A percentile compares a stretch with the other conserved stretches of the same genome.
Conservation (phyloP, 768 basidiomycete species). For the Suillus spraguei region DNA sequence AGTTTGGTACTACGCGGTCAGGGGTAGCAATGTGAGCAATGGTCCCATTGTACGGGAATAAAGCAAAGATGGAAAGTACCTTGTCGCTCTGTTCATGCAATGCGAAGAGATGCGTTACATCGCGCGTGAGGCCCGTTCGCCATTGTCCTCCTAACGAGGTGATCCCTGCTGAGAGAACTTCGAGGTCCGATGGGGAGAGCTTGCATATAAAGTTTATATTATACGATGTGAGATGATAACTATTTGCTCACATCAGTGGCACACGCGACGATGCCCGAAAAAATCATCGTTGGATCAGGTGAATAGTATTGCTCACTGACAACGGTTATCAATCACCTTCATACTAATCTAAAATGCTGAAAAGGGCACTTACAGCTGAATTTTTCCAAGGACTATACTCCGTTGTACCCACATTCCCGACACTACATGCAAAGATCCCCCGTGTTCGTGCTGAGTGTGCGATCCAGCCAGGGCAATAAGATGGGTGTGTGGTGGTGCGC, state of each 20-base stretch:
- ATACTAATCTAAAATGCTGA: not conserved
- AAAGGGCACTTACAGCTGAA: constrained; percentile 51
- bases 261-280: constrained; percentile 81
- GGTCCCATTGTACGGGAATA: not conserved
- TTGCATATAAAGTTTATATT: constrained; percentile 26
- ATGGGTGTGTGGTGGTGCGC: constrained; percentile 52
- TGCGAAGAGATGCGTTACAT: constrained; percentile 87
- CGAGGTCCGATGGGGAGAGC: constrained; percentile 66
- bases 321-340: constrained; percentile 10
- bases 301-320: constrained; percentile 65
- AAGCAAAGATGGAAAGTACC: constrained; percentile 32
- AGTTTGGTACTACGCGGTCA: constrained; percentile 37
- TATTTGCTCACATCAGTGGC: constrained; percentile 58
- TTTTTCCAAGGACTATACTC: constrained; percentile 55
- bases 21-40: constrained; percentile 1
- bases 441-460: constrained; percentile 39
- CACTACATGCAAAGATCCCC: constrained; percentile 25
- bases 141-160: constrained; percentile 81
- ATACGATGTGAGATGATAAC: not conserved
- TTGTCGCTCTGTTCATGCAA: constrained; percentile 51
- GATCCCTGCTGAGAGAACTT: constrained; percentile 73
- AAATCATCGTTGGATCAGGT: constrained; percentile 73
- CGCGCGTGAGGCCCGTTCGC: constrained; percentile 73
- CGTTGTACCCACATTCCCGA: constrained; percentile 74
- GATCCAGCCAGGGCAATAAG: constrained; percentile 54